Evolutionary conservation across 345 rosid genomes (phyloP).

Genomic region (Rhodomyrtus tomentosa): DNA sequence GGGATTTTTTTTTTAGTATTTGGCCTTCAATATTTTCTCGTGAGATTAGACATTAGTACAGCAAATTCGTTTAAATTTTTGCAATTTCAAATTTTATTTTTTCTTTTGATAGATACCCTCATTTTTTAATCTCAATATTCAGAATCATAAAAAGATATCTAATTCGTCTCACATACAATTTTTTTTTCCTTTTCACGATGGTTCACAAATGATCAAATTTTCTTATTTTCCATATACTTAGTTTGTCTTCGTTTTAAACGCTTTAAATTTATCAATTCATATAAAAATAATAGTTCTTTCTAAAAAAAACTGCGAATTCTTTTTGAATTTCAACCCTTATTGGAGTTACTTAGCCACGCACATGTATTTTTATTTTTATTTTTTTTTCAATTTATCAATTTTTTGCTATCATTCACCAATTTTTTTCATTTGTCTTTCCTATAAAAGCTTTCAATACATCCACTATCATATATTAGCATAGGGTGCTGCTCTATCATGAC

Average conservation of each 20-base stretch:
- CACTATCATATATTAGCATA: not conserved
- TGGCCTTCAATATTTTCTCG: no score
- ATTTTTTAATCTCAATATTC: not conserved
- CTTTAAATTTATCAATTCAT: not conserved
- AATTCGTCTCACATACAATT: not conserved
- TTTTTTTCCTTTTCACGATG: not conserved
- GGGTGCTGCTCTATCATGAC: no score
- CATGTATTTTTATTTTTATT: rapidly evolving
- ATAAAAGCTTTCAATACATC: not conserved
- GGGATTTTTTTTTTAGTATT: no score
- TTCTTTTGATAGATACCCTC: not conserved
- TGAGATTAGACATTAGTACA: not conserved
- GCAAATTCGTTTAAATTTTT: not conserved
- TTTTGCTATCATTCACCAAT: not conserved
- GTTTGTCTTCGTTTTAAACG: not conserved
- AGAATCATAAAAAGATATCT: not conserved
- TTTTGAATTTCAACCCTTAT: not conserved
- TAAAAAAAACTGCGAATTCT: no score
- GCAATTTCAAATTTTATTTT: not conserved
- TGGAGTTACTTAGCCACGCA: not conserved
- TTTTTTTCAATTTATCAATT: not conserved
- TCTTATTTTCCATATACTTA: not conserved
- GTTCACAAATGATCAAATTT: not conserved
- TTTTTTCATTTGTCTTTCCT: not conserved
- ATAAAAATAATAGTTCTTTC: not conserved